Conservation (phyloP, 1,284 basidiomycete genomes). For the Austropuccinia psidii region DNA sequence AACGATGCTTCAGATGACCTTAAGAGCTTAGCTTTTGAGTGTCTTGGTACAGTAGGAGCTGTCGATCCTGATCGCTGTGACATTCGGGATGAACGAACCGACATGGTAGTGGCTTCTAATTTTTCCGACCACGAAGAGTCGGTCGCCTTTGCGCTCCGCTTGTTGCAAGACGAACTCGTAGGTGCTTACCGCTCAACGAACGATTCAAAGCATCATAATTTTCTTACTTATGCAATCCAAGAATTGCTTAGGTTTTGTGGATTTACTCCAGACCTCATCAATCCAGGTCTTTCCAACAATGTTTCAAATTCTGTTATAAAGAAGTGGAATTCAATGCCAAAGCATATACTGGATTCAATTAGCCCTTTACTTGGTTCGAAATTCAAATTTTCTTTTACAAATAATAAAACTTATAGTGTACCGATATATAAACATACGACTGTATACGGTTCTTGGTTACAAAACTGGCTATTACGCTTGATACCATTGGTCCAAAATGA, state of each 20-base stretch:
- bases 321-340: slow-evolving; percentile 70
- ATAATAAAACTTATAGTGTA: slow-evolving; percentile 48
- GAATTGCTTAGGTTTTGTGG: slow-evolving; percentile 81
- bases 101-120: slow-evolving; percentile 70
- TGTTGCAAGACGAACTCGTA: slow-evolving; percentile 78
- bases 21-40: slow-evolving; percentile 70
- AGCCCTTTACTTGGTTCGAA: slow-evolving; percentile 74
- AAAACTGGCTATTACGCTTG: slow-evolving; percentile 78
- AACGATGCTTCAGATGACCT: slow-evolving; percentile 58
- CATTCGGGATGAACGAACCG: slow-evolving; percentile 56
- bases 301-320: slow-evolving; percentile 60
- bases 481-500: slow-evolving; percentile 55
- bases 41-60: slow-evolving; percentile 87
- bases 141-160: slow-evolving; percentile 69
- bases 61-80: slow-evolving; percentile 92
- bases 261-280: slow-evolving; percentile 66
- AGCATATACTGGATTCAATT: slow-evolving; percentile 77
- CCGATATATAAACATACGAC: slow-evolving; percentile 66
- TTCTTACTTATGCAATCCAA: slow-evolving; percentile 86
- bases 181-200: slow-evolving; percentile 88
- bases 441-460: slow-evolving; percentile 94
- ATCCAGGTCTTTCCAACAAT: slow-evolving; percentile 45
- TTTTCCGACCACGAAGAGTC: slow-evolving; percentile 75
- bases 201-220: slow-evolving; percentile 83
- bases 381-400: slow-evolving; percentile 50